Conservation (phyloP, 306 rosid species). For the Purshia tridentata region DNA sequence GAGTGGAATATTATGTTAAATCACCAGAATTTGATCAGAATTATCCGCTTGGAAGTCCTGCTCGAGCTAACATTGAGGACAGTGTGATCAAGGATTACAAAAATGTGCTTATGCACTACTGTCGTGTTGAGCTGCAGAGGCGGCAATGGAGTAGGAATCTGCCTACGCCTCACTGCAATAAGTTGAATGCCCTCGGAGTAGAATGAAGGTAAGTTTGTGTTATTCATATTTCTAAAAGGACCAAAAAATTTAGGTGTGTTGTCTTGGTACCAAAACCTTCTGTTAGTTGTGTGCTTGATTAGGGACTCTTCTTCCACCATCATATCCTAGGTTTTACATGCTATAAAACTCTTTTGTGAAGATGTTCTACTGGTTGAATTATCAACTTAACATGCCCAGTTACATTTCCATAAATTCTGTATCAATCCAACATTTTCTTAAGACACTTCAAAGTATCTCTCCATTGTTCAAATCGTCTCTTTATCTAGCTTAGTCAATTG, state of each 20-base stretch:
- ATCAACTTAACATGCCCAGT: not conserved
- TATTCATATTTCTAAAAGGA: not conserved
- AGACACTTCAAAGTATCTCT: not conserved
- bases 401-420: not conserved
- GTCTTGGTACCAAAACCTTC: not conserved
- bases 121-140: conserved; percentile 80
- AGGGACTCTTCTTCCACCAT: not conserved
- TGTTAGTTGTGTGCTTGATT: conserved; percentile 1
- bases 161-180: conserved; percentile 78
- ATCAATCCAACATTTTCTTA: no score
- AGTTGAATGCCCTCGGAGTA: conserved; percentile 49
- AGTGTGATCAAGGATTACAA: conserved; percentile 61
- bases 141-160: conserved; percentile 79
- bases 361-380: not conserved
- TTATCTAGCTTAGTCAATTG: not conserved
- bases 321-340: not conserved
- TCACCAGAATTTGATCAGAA: conserved; percentile 55
- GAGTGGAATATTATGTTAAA: conserved; percentile 69
- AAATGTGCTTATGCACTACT: conserved; percentile 70
- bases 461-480: not conserved
- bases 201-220: conserved; percentile 52
- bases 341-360: not conserved
- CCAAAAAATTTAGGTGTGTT: not conserved
- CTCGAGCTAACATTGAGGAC: conserved; percentile 62
- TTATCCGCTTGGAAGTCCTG: conserved; percentile 73